Base-by-base conservation (phyloP, 83 land plant species). In the Diphasiastrum complanatum region DNA sequence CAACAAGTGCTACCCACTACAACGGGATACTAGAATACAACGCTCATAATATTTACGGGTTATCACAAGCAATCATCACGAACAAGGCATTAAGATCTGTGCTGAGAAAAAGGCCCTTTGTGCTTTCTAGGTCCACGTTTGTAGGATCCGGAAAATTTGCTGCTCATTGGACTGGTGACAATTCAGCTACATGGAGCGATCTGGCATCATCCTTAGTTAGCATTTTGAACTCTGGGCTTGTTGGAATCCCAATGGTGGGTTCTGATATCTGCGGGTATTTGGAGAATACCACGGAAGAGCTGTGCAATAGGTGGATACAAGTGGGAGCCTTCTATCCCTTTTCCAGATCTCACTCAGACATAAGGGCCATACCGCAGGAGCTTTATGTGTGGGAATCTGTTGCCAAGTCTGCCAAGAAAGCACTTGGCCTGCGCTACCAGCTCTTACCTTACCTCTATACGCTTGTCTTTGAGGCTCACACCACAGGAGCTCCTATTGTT, bases 81-180 rank as follows among this genome's bases (percentile, higher is more conserved):
- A 71, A 87, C 67, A 60, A 47, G 18, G 90, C 91, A 14, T 65
- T 91, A 28, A 60, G 60, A 18, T 64, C 67, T 0, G 65, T 76
- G 22, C 61, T 71, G 20, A 68, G 72, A 14, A 81, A 79, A 73
- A 77, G 93, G 67, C 86, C 97, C 18, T 86, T 90, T 56, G 61
- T 90, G 45, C 69, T 90, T 5, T 66, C 75, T 24, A 65, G 89
- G 29, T 90, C 95, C 10, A 87, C 97, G 11, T 87, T 81, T 49
- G 80, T 86, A 1, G 83, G 93, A 12, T 81, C 89, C 2, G 95
- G 97, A 0, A 73, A 69, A 51, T 74, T 86, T 70, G 66, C 86
- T 0, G 95, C 97, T 0, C 95, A 90, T 47, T 90, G 95, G 97
- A 83, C 86, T 11, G 93, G 97, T 19, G 97, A 87, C 25, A 90